A percentile compares a stretch with the other conserved stretches of the same genome.
Evolutionary conservation across 1,139 yeast species (phyloP).

Genomic region (Pichiaceae sp.): DNA sequence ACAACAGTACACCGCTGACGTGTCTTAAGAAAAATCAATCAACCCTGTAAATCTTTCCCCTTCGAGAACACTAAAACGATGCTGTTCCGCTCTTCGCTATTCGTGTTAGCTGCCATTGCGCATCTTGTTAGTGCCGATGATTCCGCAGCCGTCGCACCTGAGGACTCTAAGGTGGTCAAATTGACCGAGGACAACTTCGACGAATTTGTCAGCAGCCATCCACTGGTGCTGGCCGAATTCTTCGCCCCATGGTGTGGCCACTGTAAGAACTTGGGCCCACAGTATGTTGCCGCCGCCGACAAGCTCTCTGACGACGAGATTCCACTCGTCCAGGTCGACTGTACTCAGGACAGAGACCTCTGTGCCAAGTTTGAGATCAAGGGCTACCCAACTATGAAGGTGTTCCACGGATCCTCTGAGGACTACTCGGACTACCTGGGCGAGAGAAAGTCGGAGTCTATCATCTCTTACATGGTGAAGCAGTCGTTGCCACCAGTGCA

Average conservation of each 20-base stretch:
- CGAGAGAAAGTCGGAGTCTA: constrained; percentile 74
- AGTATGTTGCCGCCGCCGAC: constrained; percentile 81
- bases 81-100: constrained; percentile 17
- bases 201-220: constrained; percentile 58
- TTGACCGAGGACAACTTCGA: constrained; percentile 57
- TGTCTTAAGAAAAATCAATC: too few relatives aligned
- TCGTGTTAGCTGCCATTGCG: constrained; percentile 15
- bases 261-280: constrained; percentile 91
- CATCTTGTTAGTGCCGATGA: constrained; percentile 26
- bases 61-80: not conserved
- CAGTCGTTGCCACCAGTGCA: constrained; percentile 78
- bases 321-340: constrained; percentile 84
- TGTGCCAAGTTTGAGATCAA: constrained; percentile 68
- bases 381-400: constrained; percentile 91
- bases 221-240: constrained; percentile 86
- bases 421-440: constrained; percentile 63
- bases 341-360: constrained; percentile 77
- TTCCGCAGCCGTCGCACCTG: constrained; percentile 60
- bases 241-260: constrained; percentile 99
- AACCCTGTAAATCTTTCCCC: not conserved
- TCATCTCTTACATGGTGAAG: constrained; percentile 71
- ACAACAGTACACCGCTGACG: not conserved
- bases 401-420: constrained; percentile 57
- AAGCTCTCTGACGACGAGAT: constrained; percentile 55
- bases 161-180: constrained; percentile 82